A percentile compares a stretch with the other conserved stretches of the same genome.
These are phyloP conservation scores for Pseudonitzschia multistriata DNA, from an alignment of 108 stramenopile species.

Conservation along the genomic window DNA sequence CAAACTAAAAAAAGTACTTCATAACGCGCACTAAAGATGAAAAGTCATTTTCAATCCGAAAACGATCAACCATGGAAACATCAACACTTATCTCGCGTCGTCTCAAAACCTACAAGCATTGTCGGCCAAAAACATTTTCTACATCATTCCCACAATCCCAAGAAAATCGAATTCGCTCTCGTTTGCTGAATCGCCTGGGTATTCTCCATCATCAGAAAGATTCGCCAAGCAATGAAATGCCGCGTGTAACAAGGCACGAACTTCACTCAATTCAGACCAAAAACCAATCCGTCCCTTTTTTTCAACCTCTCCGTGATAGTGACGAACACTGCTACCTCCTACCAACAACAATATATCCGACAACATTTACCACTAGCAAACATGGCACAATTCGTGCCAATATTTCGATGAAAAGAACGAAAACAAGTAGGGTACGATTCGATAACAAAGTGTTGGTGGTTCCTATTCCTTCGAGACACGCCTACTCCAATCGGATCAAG, in stretches of 20 bases:
- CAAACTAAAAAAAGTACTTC: too few species aligned
- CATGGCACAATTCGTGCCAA: background rate
- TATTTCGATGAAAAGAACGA: background rate
- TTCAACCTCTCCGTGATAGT: conserved; percentile 1
- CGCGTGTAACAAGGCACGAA: background rate
- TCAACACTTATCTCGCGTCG: background rate
- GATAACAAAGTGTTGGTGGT: conserved; percentile 43
- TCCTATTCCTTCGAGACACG: conserved; percentile 60
- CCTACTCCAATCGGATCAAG: conserved; percentile 61
- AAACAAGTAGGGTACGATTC: conserved; percentile 17
- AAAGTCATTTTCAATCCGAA: too few species aligned
- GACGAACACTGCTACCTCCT: background rate
- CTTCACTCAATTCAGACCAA: background rate
- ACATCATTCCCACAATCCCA: background rate
- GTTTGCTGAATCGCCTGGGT: conserved; percentile 1
- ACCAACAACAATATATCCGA: background rate
- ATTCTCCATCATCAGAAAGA: background rate
- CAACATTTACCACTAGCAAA: background rate
- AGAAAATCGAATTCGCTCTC: background rate
- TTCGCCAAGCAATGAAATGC: background rate
- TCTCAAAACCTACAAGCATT: background rate
- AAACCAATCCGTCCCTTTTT: background rate
- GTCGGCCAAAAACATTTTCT: background rate
- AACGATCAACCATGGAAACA: background rate
- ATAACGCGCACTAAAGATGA: too few species aligned